phyloP scores from a whole-genome alignment of 1,139 yeast genomes.

The Geotrichum fermentans region DNA sequence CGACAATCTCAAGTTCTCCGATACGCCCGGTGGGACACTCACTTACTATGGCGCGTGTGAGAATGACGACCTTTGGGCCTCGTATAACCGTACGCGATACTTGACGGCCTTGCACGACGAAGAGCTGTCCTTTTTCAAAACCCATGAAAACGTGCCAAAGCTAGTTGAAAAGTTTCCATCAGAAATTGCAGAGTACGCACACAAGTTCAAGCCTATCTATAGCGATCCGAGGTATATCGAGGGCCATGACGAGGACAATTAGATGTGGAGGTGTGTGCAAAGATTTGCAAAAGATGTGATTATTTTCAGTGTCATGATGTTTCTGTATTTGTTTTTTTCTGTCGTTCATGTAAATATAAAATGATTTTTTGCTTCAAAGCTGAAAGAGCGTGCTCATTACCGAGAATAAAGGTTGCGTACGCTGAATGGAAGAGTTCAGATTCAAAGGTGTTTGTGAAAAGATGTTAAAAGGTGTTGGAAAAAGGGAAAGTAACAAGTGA shows the following conservation, averaged over 20 bases:
- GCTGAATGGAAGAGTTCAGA: too few species aligned
- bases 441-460: too few species aligned
- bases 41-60: conserved; percentile 32
- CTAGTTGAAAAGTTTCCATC: neutral
- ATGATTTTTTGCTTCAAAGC: too few species aligned
- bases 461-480: too few species aligned
- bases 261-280: too few species aligned
- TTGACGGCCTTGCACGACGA: conserved; percentile 27
- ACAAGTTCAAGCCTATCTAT: neutral
- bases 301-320: too few species aligned
- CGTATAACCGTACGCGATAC: conserved; percentile 24
- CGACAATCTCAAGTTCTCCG: conserved; percentile 21
- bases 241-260: neutral
- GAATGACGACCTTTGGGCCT: conserved; percentile 25
- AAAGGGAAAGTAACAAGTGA: too few species aligned
- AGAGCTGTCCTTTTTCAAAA: conserved; percentile 18
- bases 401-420: too few species aligned
- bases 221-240: conserved; percentile 1
- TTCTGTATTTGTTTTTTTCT: too few species aligned
- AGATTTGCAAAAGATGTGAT: too few species aligned
- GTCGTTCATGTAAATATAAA: too few species aligned
- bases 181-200: conserved; percentile 1
- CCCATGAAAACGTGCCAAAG: neutral
- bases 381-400: too few species aligned
- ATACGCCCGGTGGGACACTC: conserved; percentile 7